phyloP scores from a whole-genome alignment of 805 yeast genomes.

The Metschnikowia bowlesiae region DNA sequence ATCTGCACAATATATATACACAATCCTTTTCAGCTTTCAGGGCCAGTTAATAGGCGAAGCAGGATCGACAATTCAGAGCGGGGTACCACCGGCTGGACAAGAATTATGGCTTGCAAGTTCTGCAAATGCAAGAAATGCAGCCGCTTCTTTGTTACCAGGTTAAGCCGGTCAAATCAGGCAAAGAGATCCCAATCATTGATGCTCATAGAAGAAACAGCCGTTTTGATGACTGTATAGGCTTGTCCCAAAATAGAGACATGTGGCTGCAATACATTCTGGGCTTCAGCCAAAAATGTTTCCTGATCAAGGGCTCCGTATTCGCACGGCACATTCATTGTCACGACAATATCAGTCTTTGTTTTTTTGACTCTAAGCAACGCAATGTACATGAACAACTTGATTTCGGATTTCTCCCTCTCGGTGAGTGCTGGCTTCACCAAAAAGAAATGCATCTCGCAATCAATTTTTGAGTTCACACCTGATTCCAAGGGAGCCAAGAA shows the following conservation, averaged over 20 bases:
- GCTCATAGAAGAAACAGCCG: slow-evolving; percentile 26
- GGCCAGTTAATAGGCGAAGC: no score
- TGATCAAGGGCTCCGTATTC: slow-evolving; percentile 9
- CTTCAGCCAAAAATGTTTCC: slow-evolving; percentile 9
- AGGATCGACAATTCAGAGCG: no score
- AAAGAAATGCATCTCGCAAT: slow-evolving; percentile 15
- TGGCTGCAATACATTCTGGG: slow-evolving; percentile 2
- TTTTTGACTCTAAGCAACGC: slow-evolving; percentile 51
- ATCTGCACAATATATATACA: no score
- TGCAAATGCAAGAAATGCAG: not conserved
- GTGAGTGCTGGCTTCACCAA: slow-evolving; percentile 16
- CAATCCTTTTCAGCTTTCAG: no score
- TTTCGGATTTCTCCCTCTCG: slow-evolving; percentile 11
- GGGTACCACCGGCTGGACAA: no score
- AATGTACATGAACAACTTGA: slow-evolving; percentile 44
- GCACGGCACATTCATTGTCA: slow-evolving; percentile 57
- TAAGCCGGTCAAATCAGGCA: not conserved
- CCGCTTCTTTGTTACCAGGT: not conserved
- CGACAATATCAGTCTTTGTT: slow-evolving; percentile 55
- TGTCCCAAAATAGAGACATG: slow-evolving; percentile 8
- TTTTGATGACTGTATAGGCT: slow-evolving; percentile 23
- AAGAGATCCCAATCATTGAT: slow-evolving; percentile 41
- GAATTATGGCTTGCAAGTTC: not conserved
- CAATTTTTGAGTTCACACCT: slow-evolving; percentile 5
- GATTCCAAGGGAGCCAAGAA: slow-evolving; percentile 17